Conservation (phyloP, 352 stramenopile species). For the Phytophthora litchii region DNA sequence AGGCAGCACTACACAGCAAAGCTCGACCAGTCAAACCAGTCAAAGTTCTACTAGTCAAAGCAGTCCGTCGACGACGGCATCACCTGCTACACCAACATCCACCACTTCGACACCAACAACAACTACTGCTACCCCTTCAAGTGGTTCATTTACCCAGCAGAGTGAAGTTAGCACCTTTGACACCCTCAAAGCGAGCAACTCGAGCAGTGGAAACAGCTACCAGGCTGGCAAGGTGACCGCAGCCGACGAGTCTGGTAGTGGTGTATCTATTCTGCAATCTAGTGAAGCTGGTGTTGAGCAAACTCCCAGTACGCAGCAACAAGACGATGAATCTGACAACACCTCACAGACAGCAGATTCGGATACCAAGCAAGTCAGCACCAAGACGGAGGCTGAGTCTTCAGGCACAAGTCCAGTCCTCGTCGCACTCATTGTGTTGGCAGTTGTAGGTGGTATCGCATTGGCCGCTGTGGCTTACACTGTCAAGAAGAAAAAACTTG, state of each 20-base stretch:
- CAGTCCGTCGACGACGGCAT: conserved; percentile 18
- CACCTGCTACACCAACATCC: conserved; percentile 4
- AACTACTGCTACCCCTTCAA: conserved; percentile 2
- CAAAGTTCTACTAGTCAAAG: conserved; percentile 13
- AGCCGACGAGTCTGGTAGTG: conserved; percentile 19
- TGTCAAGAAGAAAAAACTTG: conserved; percentile 36
- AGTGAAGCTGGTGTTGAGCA: conserved; percentile 30
- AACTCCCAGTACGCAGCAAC: conserved; percentile 18
- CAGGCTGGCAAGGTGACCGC: conserved; percentile 33
- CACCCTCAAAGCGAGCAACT: conserved; percentile 6
- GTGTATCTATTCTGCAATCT: conserved; percentile 38
- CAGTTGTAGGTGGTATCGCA: conserved; percentile 23
- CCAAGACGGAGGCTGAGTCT: conserved; percentile 10
- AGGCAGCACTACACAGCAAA: conserved; percentile 9
- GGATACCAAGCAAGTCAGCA: conserved; percentile 27
- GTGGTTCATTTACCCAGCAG: conserved; percentile 4
- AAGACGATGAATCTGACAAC: conserved; percentile 11
- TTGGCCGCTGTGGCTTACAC: conserved; percentile 23
- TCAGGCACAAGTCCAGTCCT: conserved; percentile 29
- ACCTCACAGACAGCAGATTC: neutral
- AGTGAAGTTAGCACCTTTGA: conserved; percentile 14
- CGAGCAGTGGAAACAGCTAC: conserved; percentile 15
- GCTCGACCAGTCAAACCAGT: conserved; percentile 4
- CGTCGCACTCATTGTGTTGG: conserved; percentile 27
- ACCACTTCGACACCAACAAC: conserved; percentile 6